phyloP scores from a whole-genome alignment of 2,329 filamentous ascomycete genomes.

The Cladophialophora exuberans region DNA sequence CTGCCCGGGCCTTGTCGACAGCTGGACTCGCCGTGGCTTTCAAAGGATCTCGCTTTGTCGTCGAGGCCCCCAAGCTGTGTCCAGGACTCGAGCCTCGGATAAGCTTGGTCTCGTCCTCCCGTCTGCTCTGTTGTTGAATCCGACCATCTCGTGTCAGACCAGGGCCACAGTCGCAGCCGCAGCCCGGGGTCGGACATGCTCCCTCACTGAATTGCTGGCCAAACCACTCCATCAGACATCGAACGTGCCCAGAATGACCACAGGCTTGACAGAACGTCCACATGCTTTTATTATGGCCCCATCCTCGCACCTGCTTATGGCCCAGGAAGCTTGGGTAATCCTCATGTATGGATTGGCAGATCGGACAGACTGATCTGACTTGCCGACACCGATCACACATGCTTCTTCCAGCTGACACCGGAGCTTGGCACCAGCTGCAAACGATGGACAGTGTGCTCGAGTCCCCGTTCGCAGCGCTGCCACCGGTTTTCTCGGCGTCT shows the following conservation, averaged over 20 bases:
- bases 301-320: no score
- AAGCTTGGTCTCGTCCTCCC: conserved; percentile 28
- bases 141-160: conserved; percentile 50
- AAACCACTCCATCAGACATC: conserved; percentile 62
- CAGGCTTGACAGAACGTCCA: conserved; percentile 64
- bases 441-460: conserved; percentile 16
- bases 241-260: conserved; percentile 62
- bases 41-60: conserved; percentile 51
- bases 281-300: conserved; percentile 36
- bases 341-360: conserved; percentile 52
- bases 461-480: conserved; percentile 21
- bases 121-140: conserved; percentile 41
- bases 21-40: conserved; percentile 49
- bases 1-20: conserved; percentile 50
- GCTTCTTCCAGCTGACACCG: conserved; percentile 19
- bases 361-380: conserved; percentile 47
- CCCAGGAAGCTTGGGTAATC: background rate
- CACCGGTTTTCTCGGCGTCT: conserved; percentile 13
- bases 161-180: conserved; percentile 62
- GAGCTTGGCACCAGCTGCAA: conserved; percentile 27
- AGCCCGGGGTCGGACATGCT: conserved; percentile 62
- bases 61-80: conserved; percentile 40
- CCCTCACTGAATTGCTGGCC: conserved; percentile 54
- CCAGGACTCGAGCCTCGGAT: conserved; percentile 38
- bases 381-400: conserved; percentile 29